Conservation (phyloP, 192 early-diverging fungal genomes). For the Umbelopsis ramanniana region DNA sequence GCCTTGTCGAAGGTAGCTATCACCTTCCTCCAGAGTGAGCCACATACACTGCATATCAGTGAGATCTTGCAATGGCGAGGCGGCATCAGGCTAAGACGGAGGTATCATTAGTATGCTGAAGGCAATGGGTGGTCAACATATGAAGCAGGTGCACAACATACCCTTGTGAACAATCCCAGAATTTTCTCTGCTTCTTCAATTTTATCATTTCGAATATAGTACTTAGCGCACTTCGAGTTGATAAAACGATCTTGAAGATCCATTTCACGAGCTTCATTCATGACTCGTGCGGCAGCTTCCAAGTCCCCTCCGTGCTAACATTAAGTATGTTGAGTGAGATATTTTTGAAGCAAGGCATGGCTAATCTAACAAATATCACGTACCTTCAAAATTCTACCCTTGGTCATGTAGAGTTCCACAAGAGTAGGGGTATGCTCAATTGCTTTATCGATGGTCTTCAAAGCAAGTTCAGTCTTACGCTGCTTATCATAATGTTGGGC, state of each 20-base stretch:
- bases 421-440: conserved; percentile 87
- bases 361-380: background rate
- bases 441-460: conserved; percentile 80
- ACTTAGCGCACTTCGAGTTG: conserved; percentile 93
- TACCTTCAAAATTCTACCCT: conserved; percentile 93
- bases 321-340: conserved; percentile 5
- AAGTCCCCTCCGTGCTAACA: conserved; percentile 78
- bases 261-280: conserved; percentile 86
- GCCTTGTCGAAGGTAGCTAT: conserved; percentile 68
- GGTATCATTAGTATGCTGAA: background rate
- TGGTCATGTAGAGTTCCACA: conserved; percentile 91
- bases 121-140: background rate
- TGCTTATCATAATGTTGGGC: conserved; percentile 88
- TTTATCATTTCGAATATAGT: conserved; percentile 85
- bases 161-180: conserved; percentile 81
- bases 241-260: conserved; percentile 95
- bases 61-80: conserved; percentile 78
- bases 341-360: background rate
- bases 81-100: conserved; percentile 51
- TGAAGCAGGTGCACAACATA: conserved; percentile 37
- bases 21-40: conserved; percentile 83
- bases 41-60: conserved; percentile 92
- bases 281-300: conserved; percentile 68
- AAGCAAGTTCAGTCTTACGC: conserved; percentile 67
- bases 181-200: conserved; percentile 87